These are phyloP conservation scores for Hyphopichia wangnamkhiaoensis DNA, from an alignment of 1,139 yeast genomes.

Conservation along the genomic window DNA sequence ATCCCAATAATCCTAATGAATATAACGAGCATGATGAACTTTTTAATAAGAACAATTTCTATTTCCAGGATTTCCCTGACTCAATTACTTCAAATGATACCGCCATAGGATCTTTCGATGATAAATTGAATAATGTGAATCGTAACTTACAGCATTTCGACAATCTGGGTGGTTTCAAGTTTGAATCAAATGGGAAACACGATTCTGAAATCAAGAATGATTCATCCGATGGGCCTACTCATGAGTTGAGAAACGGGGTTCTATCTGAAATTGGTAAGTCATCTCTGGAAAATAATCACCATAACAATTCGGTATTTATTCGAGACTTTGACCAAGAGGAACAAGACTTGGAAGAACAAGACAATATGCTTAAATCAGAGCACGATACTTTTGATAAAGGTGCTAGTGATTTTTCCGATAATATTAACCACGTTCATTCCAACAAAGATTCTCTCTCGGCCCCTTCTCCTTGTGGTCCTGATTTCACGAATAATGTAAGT, in stretches of 20 bases:
- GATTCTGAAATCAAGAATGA: not conserved
- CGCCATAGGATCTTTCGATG: too few species aligned
- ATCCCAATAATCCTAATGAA: slow-evolving; percentile 8
- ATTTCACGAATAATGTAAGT: not conserved
- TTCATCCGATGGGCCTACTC: not conserved
- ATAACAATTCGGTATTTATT: not conserved
- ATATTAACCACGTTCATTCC: too few species aligned
- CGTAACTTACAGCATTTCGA: not conserved
- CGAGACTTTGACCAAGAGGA: not conserved
- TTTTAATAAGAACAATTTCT: slow-evolving; percentile 12
- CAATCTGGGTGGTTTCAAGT: not conserved
- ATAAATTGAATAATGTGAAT: too few species aligned
- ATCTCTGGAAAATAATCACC: not conserved
- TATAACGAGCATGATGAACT: slow-evolving; percentile 20
- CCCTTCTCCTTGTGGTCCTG: not conserved
- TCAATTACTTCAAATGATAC: not conserved
- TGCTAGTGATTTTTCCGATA: not conserved
- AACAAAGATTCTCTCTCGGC: not conserved
- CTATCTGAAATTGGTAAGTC: not conserved
- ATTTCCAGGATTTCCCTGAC: not conserved
- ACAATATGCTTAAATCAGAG: not conserved
- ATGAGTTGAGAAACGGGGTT: not conserved
- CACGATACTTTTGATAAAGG: not conserved
- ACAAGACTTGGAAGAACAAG: not conserved
- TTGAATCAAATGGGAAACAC: not conserved